phyloP scores from a whole-genome alignment of 805 yeast genomes.

The Clavispora santaluciae region DNA sequence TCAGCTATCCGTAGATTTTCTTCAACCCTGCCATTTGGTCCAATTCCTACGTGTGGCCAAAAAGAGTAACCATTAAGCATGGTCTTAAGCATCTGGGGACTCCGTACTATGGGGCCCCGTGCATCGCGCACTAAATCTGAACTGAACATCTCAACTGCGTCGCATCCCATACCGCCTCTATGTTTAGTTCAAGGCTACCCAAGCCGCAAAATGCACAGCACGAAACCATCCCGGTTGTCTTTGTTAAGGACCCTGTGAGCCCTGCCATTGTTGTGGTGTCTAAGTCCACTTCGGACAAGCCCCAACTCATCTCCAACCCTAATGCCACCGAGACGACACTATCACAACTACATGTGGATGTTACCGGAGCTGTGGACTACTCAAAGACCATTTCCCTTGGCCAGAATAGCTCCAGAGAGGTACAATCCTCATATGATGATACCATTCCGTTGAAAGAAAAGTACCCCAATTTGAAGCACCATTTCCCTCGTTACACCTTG shows the following conservation, averaged over 20 bases:
- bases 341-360: constrained; percentile 20
- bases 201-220: constrained; percentile 25
- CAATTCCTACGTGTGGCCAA: too few species aligned
- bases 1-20: too few species aligned
- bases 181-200: constrained; percentile 36
- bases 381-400: background rate
- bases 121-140: too few species aligned
- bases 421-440: constrained; percentile 49
- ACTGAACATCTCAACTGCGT: too few species aligned
- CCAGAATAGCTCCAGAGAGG: constrained; percentile 5
- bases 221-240: constrained; percentile 8
- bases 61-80: too few species aligned
- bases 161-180: constrained; percentile 4
- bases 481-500: constrained; percentile 36
- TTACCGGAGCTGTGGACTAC: constrained; percentile 19
- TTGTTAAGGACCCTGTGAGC: constrained; percentile 6
- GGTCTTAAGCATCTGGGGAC: too few species aligned
- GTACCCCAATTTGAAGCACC: constrained; percentile 35
- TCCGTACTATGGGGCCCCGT: too few species aligned
- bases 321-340: constrained; percentile 7
- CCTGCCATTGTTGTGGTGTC: background rate
- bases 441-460: constrained; percentile 53
- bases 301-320: background rate
- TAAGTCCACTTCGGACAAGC: background rate
- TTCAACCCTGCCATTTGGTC: too few species aligned